Conservation (phyloP, 1,284 basidiomycete species). For the Rhodotorula sp. region DNA sequence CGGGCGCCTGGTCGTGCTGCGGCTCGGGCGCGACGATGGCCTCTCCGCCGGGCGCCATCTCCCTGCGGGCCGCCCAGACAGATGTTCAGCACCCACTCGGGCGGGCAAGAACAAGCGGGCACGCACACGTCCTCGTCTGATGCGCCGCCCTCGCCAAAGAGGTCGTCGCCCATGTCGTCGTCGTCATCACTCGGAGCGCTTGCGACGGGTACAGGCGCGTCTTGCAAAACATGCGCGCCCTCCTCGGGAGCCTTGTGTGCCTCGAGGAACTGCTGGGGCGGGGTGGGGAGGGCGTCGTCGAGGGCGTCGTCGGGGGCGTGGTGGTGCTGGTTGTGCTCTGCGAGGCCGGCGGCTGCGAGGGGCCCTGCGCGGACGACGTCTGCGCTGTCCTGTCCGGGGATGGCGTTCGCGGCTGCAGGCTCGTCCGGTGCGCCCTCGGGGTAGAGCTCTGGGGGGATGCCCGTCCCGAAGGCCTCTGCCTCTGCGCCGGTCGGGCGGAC, state of each 20-base stretch:
- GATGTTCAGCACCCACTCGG: background rate
- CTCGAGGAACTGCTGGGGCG: constrained; percentile 8
- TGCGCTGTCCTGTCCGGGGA: background rate
- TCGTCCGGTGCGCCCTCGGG: constrained; percentile 6
- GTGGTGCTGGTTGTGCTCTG: background rate
- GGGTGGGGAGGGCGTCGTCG: constrained; percentile 7
- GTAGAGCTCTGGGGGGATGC: constrained; percentile 22
- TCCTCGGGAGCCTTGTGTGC: background rate
- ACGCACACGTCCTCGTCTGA: constrained; percentile 64
- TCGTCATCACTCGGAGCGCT: constrained; percentile 47
- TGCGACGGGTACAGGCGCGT: background rate
- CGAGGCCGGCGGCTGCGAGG: background rate
- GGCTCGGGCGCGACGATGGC: background rate
- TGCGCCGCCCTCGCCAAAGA: constrained; percentile 68
- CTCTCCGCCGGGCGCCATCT: background rate
- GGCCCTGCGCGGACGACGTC: background rate
- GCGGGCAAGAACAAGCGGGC: background rate
- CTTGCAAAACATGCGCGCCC: background rate
- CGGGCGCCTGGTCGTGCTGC: background rate
- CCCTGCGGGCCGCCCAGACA: background rate
- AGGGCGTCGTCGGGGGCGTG: background rate
- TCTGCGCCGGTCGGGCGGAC: constrained; percentile 12
- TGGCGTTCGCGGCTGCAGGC: constrained; percentile 1
- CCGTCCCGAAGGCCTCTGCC: background rate
- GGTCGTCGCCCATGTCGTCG: constrained; percentile 54